Base-by-base conservation (phyloP, 2,329 filamentous ascomycete genomes). In the Podosphaera fusca region DNA sequence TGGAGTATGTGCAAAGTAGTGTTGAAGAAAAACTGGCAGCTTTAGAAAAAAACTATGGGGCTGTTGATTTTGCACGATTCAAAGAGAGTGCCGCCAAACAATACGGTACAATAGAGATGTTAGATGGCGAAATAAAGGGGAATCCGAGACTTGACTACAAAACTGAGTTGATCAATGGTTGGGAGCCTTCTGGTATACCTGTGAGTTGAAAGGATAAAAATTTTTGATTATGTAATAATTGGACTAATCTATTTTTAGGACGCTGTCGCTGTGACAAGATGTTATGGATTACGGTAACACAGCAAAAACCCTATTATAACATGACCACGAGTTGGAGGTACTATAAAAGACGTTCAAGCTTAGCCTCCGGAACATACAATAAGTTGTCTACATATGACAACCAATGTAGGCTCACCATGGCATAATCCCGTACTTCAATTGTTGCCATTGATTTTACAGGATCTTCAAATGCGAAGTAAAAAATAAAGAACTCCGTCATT, bases 131-230 rank as follows among this genome's bases (percentile, higher is more conserved):
- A 21, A 59, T 64, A 0, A 66, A 64, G 50, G 82, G 82, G 0
- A 81, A 85, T 63, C 81, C 82, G 1, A 74, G 76, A 59, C 64
- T 87, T 60, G 69, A 81, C 10, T 87, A 87, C 64, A 73, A 82
- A 64, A 86, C 80, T 65, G 70, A 73, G 59, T 67, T 85, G 56
- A 67, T 79, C 30, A 70, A 83, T 59, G 83, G 81, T 64, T 84
- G 77, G 67, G 82, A 85, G 67, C 81, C 82, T 0, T 81, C 79
- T 6, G 82, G 81, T 3, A 75, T 77, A 34, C 78, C 78, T 38
- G 80, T 42, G 10, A 42, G 38, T 42, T 7, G 9, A 8, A 42
- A 12, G 5, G 4, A 4, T 14, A 42, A 12, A 42, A 7, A 42
- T 42, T 42, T 12, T 42, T 12, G 10, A 10, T 6, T 12, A 6